These are phyloP conservation scores for Cordyceps militaris DNA, from an alignment of 2,329 filamentous ascomycete species.

Conservation along the genomic window DNA sequence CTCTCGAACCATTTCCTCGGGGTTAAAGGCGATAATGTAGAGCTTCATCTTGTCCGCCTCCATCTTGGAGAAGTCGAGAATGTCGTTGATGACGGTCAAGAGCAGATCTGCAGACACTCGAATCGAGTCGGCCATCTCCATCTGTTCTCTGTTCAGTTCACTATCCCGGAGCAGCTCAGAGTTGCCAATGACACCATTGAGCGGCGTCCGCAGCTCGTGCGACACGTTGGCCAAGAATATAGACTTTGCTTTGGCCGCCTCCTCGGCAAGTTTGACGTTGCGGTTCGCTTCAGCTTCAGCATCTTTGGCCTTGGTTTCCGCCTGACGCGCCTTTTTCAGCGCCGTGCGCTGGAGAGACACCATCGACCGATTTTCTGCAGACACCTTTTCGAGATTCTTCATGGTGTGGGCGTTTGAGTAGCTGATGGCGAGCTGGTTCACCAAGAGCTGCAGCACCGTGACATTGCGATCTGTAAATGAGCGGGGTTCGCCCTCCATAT, in stretches of 20 bases:
- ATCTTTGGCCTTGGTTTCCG: constrained; percentile 68
- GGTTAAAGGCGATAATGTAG: constrained; percentile 62
- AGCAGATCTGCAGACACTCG: constrained; percentile 79
- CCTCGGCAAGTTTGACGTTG: constrained; percentile 75
- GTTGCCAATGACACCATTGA: constrained; percentile 86
- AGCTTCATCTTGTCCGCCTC: constrained; percentile 83
- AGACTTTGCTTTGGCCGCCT: constrained; percentile 75
- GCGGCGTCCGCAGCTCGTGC: constrained; percentile 72
- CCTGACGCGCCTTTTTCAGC: constrained; percentile 62
- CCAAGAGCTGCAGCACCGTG: constrained; percentile 60
- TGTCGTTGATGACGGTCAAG: constrained; percentile 91
- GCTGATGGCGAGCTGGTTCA: constrained; percentile 71
- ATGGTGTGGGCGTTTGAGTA: constrained; percentile 62
- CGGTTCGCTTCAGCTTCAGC: constrained; percentile 70
- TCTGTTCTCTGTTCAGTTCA: constrained; percentile 65
- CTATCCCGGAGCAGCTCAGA: constrained; percentile 76
- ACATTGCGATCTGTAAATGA: constrained; percentile 71
- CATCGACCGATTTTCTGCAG: constrained; percentile 72
- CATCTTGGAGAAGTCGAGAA: constrained; percentile 91
- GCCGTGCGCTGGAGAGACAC: constrained; percentile 69
- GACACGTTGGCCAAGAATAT: constrained; percentile 77
- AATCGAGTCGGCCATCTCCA: constrained; percentile 82
- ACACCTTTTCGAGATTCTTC: constrained; percentile 69
- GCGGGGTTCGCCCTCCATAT: constrained; percentile 66
- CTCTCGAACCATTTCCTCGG: constrained; percentile 59